Percentiles rank a stretch among this genome's conserved stretches.
phyloP scores from a whole-genome alignment of 2,329 filamentous ascomycete genomes.

The Ophiocordyceps camponoti-leonardi region DNA sequence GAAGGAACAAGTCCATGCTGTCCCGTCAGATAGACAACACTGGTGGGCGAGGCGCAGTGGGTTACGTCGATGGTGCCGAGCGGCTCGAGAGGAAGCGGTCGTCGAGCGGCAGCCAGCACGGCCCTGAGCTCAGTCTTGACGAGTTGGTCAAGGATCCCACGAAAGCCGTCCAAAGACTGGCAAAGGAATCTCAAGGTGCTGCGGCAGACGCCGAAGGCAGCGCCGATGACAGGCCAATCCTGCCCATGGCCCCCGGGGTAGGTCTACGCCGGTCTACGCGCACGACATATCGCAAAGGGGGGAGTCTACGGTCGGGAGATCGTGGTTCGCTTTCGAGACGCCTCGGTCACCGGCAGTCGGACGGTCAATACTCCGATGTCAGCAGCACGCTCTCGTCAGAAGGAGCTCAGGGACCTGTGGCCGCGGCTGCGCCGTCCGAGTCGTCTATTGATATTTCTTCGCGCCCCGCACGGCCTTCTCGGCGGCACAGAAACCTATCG shows the following conservation, averaged over 20 bases:
- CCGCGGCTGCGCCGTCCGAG: slow-evolving; percentile 54
- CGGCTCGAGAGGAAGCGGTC: slow-evolving; percentile 56
- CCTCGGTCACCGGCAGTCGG: slow-evolving; percentile 41
- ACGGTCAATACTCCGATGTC: slow-evolving; percentile 27
- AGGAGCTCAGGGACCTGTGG: slow-evolving; percentile 29
- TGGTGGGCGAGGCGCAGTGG: slow-evolving; percentile 35
- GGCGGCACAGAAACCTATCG: slow-evolving; percentile 28
- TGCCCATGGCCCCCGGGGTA: slow-evolving; percentile 61
- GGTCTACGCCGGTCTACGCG: slow-evolving; percentile 78
- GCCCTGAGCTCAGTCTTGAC: slow-evolving; percentile 55
- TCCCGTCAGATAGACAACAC: slow-evolving; percentile 77
- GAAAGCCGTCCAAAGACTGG: slow-evolving; percentile 51
- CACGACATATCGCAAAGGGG: slow-evolving; percentile 74
- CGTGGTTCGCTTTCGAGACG: slow-evolving; percentile 61
- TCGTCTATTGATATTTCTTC: slow-evolving; percentile 47
- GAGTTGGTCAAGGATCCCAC: slow-evolving; percentile 67
- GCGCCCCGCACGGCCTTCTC: slow-evolving; percentile 29
- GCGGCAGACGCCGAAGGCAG: slow-evolving; percentile 22
- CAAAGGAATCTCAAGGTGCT: slow-evolving; percentile 34
- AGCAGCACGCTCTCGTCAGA: slow-evolving; percentile 20
- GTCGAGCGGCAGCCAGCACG: slow-evolving; percentile 29
- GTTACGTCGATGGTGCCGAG: slow-evolving; percentile 73
- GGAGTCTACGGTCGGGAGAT: slow-evolving; percentile 68
- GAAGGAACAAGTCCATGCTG: slow-evolving; percentile 88
- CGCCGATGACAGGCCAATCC: slow-evolving; percentile 66